These are phyloP conservation scores for Chondrostereum purpureum DNA, from an alignment of 1,284 basidiomycete species.

Conservation along the genomic window DNA sequence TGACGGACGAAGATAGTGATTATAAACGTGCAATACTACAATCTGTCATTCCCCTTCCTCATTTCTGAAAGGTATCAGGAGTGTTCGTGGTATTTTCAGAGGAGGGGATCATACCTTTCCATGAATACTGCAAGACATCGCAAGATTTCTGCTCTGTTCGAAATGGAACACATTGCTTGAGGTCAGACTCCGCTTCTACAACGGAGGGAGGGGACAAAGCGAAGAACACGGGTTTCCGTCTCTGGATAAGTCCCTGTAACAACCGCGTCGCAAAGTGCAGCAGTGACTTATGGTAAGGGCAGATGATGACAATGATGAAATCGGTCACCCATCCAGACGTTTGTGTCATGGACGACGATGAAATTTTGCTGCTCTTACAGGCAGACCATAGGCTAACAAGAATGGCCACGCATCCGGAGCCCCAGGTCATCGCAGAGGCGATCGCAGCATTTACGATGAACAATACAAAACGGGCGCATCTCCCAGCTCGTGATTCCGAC, in stretches of 20 bases:
- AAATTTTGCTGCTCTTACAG: conserved; percentile 17
- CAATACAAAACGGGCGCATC: conserved; percentile 8
- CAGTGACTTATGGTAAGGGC: too few species aligned
- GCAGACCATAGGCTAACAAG: conserved; percentile 13
- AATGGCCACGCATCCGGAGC: conserved; percentile 12
- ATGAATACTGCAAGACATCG: too few species aligned
- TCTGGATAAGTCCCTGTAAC: neutral
- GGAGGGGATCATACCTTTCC: too few species aligned
- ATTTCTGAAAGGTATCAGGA: too few species aligned
- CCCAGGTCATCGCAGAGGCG: conserved; percentile 13
- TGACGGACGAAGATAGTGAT: too few species aligned
- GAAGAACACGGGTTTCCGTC: neutral
- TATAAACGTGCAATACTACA: too few species aligned
- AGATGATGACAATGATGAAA: too few species aligned
- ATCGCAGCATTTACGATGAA: conserved; percentile 11
- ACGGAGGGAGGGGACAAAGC: neutral
- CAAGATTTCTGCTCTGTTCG: too few species aligned
- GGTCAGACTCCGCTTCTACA: neutral
- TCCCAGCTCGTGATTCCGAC: conserved; percentile 4
- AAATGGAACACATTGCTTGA: too few species aligned
- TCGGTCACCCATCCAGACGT: conserved; percentile 16
- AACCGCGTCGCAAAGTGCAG: neutral
- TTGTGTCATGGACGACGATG: conserved; percentile 16
- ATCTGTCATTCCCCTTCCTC: too few species aligned
- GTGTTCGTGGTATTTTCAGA: too few species aligned